A percentile compares a stretch with the other conserved stretches of the same genome.
Conservation (phyloP, 2,329 filamentous ascomycete genomes). For the Botryosphaeria dothidea region DNA sequence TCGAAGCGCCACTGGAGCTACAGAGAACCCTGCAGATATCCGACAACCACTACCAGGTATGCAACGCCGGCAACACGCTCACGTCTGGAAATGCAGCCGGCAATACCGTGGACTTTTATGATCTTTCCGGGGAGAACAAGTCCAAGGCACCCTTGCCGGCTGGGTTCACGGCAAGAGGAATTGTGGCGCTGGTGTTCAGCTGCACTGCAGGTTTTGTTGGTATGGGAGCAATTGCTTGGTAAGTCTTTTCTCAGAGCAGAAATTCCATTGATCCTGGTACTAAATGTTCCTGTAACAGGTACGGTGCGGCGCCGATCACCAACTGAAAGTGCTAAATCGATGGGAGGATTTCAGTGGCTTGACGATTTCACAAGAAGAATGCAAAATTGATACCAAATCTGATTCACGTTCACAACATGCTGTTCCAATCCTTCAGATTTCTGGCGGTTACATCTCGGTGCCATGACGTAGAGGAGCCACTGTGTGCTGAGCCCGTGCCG, state of each 20-base stretch:
- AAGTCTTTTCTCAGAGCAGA: constrained; percentile 51
- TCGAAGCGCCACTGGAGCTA: constrained; percentile 57
- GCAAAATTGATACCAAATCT: no score
- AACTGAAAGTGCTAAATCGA: no score
- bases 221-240: constrained; percentile 67
- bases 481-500: no score
- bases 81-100: constrained; percentile 72
- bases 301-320: neutral
- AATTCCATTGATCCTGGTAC: neutral
- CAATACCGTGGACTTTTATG: constrained; percentile 63
- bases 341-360: no score
- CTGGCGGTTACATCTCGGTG: no score
- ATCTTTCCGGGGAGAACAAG: constrained; percentile 54
- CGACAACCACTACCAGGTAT: constrained; percentile 58
- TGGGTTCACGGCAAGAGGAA: constrained; percentile 71
- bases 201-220: constrained; percentile 70
- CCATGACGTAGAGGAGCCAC: no score
- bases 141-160: constrained; percentile 60
- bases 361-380: no score
- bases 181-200: constrained; percentile 74
- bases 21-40: constrained; percentile 58
- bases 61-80: constrained; percentile 51
- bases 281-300: neutral
- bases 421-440: no score
- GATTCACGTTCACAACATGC: no score